Percentiles rank a stretch among this genome's conserved stretches.
Conservation (phyloP, 2,329 filamentous ascomycete species). For the Mycosphaerella sp. region DNA sequence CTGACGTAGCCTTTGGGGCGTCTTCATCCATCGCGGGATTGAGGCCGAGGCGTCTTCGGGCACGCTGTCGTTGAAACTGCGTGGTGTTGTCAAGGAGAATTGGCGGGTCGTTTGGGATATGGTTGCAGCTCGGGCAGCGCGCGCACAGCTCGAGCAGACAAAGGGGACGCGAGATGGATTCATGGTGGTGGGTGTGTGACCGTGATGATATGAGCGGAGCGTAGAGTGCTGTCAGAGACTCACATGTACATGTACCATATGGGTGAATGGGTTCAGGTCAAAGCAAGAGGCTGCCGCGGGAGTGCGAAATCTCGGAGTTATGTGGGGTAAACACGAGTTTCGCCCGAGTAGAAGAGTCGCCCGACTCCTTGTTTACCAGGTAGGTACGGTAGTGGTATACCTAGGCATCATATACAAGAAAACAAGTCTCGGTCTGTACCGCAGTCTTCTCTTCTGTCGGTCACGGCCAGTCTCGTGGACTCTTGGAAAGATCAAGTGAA, state of each 20-base stretch:
- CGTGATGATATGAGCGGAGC: not conserved
- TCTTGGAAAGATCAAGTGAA: not conserved
- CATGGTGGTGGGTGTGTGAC: slow-evolving; percentile 10
- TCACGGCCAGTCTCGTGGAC: not conserved
- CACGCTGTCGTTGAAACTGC: slow-evolving; percentile 2
- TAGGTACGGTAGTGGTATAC: too few species aligned
- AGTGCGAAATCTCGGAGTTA: too few species aligned
- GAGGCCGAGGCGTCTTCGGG: slow-evolving; percentile 22
- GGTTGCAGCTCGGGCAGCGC: slow-evolving; percentile 18
- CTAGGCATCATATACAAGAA: too few species aligned
- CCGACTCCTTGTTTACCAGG: too few species aligned
- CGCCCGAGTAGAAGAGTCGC: not conserved
- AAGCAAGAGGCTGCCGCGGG: too few species aligned
- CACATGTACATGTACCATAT: too few species aligned
- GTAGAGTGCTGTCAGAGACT: not conserved
- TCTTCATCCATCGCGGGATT: slow-evolving; percentile 46
- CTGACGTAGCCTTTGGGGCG: slow-evolving; percentile 43
- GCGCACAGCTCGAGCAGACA: slow-evolving; percentile 31
- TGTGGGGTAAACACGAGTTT: not conserved
- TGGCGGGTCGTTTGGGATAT: slow-evolving; percentile 3
- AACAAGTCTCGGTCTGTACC: too few species aligned
- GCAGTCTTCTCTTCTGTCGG: too few species aligned
- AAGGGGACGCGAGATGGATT: slow-evolving; percentile 23
- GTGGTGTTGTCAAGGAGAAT: slow-evolving; percentile 20
- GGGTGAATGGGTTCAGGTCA: too few species aligned